These are phyloP conservation scores for Mycena kentingensis DNA, from an alignment of 768 basidiomycete genomes.

Conservation along the genomic window DNA sequence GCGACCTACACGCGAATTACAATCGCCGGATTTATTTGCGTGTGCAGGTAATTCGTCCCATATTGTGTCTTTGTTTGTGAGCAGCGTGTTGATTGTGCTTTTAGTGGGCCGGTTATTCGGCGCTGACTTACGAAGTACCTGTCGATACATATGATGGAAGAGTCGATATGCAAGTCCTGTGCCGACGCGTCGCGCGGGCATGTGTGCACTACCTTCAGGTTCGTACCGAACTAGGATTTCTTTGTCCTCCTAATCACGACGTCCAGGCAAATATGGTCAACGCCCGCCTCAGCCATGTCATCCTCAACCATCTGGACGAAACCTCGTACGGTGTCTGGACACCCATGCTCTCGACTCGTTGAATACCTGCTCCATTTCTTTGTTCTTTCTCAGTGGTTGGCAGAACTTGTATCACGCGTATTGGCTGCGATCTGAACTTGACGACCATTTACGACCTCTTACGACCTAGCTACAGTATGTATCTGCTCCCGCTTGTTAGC, in stretches of 20 bases:
- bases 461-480: too few species aligned
- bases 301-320: constrained; percentile 74
- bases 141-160: constrained; percentile 67
- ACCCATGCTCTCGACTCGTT: constrained; percentile 59
- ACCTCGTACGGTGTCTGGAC: constrained; percentile 70
- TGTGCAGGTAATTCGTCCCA: constrained; percentile 64
- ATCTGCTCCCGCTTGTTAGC: too few species aligned
- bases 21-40: constrained; percentile 61
- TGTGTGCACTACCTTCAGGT: constrained; percentile 78
- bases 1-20: constrained; percentile 66
- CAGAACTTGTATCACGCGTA: neutral
- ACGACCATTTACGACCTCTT: constrained; percentile 16
- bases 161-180: constrained; percentile 65
- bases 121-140: constrained; percentile 75
- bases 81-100: neutral
- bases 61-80: constrained; percentile 13
- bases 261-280: constrained; percentile 68
- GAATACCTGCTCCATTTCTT: constrained; percentile 19
- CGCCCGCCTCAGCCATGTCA: constrained; percentile 66
- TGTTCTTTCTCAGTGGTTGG: neutral
- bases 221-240: constrained; percentile 17
- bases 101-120: constrained; percentile 71
- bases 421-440: neutral
- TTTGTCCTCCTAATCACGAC: neutral
- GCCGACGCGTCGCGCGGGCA: constrained; percentile 67